A percentile compares a stretch with the other conserved stretches of the same genome.
Conservation (phyloP, 1,284 basidiomycete species). For the Trichosporon ovoides region DNA sequence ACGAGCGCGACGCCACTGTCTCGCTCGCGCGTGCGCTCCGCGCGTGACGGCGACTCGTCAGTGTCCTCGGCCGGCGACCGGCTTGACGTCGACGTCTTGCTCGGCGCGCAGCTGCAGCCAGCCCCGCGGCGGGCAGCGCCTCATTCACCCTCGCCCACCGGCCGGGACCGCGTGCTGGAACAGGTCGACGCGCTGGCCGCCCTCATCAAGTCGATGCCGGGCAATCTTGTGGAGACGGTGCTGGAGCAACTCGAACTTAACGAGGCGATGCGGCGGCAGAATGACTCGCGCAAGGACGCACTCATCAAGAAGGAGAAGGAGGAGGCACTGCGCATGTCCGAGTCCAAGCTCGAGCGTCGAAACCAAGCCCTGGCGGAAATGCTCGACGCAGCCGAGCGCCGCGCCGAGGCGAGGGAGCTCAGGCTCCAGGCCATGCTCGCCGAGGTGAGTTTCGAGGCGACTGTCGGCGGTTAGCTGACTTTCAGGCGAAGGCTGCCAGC, state of each 20-base stretch:
- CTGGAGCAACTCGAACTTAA: background rate
- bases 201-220: slow-evolving; percentile 9
- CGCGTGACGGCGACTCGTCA: background rate
- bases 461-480: background rate
- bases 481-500: slow-evolving; percentile 16
- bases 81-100: slow-evolving; percentile 2
- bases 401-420: slow-evolving; percentile 14
- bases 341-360: slow-evolving; percentile 3
- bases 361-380: slow-evolving; percentile 11
- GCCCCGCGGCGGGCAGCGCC: background rate
- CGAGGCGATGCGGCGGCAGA: background rate
- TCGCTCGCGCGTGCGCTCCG: background rate
- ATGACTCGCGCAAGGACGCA: background rate
- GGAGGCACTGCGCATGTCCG: background rate
- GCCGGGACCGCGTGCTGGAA: slow-evolving; percentile 1
- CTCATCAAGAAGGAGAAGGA: background rate
- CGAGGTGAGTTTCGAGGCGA: slow-evolving; percentile 12
- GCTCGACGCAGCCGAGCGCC: slow-evolving; percentile 15
- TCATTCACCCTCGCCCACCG: background rate
- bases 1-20: slow-evolving; percentile 7
- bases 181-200: slow-evolving; percentile 8
- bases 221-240: background rate
- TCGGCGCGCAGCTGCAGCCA: background rate
- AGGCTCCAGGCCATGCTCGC: slow-evolving; percentile 17
- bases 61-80: background rate